Percentiles rank a stretch among this genome's conserved stretches.
These are phyloP conservation scores for Oleoguttula mirabilis DNA, from an alignment of 495 filamentous ascomycete species.

Conservation along the genomic window DNA sequence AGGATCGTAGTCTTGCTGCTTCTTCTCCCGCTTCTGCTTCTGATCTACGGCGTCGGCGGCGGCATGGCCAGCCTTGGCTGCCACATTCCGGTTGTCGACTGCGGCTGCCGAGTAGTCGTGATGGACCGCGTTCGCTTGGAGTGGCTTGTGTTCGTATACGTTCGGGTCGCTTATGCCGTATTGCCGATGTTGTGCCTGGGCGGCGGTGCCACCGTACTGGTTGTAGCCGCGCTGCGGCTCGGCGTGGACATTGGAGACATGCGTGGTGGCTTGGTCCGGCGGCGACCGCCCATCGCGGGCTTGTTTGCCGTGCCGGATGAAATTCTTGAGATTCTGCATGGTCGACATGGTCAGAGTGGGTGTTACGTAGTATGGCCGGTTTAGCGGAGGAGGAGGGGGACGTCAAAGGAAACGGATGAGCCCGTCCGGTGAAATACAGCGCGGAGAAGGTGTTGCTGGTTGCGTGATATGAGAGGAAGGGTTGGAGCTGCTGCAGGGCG, in stretches of 20 bases:
- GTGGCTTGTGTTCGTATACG: conserved; percentile 33
- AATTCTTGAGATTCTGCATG: conserved; percentile 82
- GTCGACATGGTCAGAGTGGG: conserved; percentile 21
- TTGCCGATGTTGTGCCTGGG: conserved; percentile 28
- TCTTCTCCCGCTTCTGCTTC: conserved; percentile 36
- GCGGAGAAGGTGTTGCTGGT: too few relatives aligned
- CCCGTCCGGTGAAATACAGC: too few relatives aligned
- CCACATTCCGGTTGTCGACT: conserved; percentile 50
- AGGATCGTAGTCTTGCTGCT: conserved; percentile 44
- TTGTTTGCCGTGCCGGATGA: conserved; percentile 97
- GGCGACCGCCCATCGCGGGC: conserved; percentile 57
- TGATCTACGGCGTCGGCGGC: conserved; percentile 43
- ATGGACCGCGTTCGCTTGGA: conserved; percentile 27
- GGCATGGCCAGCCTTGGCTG: conserved; percentile 49
- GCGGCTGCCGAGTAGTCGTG: conserved; percentile 44
- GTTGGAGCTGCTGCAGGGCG: too few relatives aligned
- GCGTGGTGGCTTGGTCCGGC: conserved; percentile 53
- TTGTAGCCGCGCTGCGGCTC: conserved; percentile 44
- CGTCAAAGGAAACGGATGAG: too few relatives aligned
- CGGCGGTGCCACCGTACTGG: conserved; percentile 27
- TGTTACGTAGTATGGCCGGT: too few relatives aligned
- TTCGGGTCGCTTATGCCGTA: conserved; percentile 47
- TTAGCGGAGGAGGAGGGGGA: too few relatives aligned
- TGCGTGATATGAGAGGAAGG: too few relatives aligned
- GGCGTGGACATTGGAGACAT: conserved; percentile 54